These are phyloP conservation scores for Rhodotorula toruloides DNA, from an alignment of 768 basidiomycete species.

Conservation along the genomic window DNA sequence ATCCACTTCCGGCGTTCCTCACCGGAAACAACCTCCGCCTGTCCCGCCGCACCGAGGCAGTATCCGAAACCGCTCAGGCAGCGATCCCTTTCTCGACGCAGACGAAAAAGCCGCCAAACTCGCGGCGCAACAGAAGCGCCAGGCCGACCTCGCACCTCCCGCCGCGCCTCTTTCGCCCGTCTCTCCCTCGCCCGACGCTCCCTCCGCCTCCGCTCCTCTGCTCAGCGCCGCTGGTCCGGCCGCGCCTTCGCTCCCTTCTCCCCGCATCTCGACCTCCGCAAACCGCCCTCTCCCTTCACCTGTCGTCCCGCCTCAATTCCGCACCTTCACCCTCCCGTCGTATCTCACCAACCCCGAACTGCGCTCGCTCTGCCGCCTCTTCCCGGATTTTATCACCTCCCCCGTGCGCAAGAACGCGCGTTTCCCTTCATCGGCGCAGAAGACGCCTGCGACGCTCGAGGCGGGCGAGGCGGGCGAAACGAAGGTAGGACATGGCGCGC, in stretches of 20 bases:
- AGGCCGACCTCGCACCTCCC: background rate
- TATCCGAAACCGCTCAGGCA: background rate
- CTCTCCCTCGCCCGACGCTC: too few relatives aligned
- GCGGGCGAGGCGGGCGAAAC: background rate
- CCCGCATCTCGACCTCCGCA: background rate
- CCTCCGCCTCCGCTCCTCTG: background rate
- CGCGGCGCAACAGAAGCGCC: background rate
- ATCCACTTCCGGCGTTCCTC: background rate
- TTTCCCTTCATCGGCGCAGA: background rate
- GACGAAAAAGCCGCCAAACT: conserved; percentile 4
- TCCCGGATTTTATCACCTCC: conserved; percentile 28
- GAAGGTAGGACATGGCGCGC: background rate
- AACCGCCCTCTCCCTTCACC: conserved; percentile 7
- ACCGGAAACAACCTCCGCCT: background rate
- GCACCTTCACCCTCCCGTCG: conserved; percentile 31
- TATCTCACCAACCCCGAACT: conserved; percentile 39
- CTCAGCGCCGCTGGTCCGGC: too few relatives aligned
- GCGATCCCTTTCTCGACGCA: conserved; percentile 31
- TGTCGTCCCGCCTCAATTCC: conserved; percentile 5
- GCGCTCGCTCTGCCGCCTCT: conserved; percentile 20
- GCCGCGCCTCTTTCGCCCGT: too few relatives aligned
- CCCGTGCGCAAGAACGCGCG: background rate
- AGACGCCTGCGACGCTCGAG: background rate
- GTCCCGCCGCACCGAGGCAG: conserved; percentile 31
- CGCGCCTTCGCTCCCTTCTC: too few relatives aligned